Evolutionary conservation across 305 asterid species (phyloP).

Genomic region (Stenogyne calaminthoides): DNA sequence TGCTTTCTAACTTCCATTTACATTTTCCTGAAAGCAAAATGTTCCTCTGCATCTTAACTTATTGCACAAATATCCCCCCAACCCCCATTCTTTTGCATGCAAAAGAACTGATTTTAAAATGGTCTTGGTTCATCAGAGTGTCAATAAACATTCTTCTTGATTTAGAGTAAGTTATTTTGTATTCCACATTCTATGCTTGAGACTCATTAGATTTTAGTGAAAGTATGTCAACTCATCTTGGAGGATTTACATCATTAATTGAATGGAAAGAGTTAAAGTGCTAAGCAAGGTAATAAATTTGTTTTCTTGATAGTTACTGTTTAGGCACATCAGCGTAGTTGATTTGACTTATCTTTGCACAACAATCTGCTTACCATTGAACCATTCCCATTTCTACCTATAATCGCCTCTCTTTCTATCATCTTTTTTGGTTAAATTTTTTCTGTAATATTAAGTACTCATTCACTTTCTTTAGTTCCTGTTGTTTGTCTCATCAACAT

Average conservation of each 20-base stretch:
- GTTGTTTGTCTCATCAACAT: slow-evolving; percentile 2
- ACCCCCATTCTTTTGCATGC: slow-evolving; percentile 11
- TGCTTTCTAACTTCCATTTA: slow-evolving; percentile 21
- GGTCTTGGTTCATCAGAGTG: background rate
- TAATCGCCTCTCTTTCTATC: slow-evolving; percentile 12
- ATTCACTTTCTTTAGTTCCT: background rate
- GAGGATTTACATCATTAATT: slow-evolving; percentile 18
- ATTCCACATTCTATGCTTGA: background rate
- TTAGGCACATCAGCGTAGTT: background rate
- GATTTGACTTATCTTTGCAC: background rate
- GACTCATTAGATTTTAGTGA: background rate
- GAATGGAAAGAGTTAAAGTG: slow-evolving; percentile 1
- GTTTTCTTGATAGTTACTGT: background rate
- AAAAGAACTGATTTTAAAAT: background rate
- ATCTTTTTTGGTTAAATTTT: background rate
- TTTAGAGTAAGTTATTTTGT: background rate
- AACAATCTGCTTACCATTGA: background rate
- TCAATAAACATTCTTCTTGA: slow-evolving; percentile 1
- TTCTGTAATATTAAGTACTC: background rate
- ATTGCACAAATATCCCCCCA: background rate
- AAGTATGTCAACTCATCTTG: background rate
- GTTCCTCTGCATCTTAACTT: slow-evolving; percentile 1
- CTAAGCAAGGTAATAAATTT: background rate
- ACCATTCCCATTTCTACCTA: slow-evolving; percentile 3
- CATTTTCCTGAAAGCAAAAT: background rate